Percentiles rank a stretch among this genome's conserved stretches.
Evolutionary conservation across 306 rosid genomes (phyloP).

Genomic region (Vachellia pachyceras): DNA sequence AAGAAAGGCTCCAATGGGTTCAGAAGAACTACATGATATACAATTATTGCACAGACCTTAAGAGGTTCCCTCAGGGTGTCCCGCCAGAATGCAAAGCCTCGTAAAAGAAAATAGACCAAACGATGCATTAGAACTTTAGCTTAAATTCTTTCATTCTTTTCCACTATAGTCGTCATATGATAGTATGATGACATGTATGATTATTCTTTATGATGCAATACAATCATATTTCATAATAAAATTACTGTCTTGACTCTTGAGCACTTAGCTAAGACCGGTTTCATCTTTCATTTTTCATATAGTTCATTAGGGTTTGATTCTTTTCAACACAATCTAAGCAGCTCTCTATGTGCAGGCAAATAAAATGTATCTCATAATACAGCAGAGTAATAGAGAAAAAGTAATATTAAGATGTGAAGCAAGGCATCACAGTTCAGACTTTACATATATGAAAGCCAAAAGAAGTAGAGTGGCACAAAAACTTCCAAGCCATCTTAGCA

Average conservation of each 20-base stretch:
- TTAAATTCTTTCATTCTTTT: background rate
- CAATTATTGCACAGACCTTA: background rate
- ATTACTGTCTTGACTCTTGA: background rate
- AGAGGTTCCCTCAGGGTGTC: slow-evolving; percentile 12
- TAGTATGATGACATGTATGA: background rate
- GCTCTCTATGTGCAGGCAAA: background rate
- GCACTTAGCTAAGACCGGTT: background rate
- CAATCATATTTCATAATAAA: background rate
- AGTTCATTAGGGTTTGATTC: background rate
- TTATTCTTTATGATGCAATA: background rate
- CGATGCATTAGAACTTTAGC: background rate
- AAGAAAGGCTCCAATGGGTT: background rate
- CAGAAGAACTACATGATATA: background rate
- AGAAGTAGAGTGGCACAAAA: too few species aligned
- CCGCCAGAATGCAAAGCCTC: slow-evolving; percentile 1
- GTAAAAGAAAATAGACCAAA: background rate
- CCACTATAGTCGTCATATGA: background rate
- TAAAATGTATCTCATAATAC: background rate
- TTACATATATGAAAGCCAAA: too few species aligned
- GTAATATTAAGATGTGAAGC: too few species aligned
- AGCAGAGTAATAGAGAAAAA: too few species aligned
- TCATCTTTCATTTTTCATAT: background rate
- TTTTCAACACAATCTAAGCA: too few species aligned
- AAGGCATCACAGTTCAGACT: too few species aligned
- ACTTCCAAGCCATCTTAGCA: too few species aligned